A percentile compares a stretch with the other conserved stretches of the same genome.
Evolutionary conservation across 225 moss, liverwort and hornwort species (phyloP).

Genomic region (Antitrichia curtipendula): DNA sequence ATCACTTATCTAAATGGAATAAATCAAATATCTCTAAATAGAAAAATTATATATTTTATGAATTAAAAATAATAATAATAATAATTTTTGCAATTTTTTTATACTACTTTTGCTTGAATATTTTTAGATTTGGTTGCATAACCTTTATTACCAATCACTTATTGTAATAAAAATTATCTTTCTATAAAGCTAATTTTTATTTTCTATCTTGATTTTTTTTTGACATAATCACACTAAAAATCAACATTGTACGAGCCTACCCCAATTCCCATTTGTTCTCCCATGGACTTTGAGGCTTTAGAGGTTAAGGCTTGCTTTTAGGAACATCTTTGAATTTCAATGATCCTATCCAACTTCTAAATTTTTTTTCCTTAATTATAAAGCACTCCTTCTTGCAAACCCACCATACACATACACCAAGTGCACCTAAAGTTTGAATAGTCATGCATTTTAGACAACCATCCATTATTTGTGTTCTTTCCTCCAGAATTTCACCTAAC

Average conservation of each 20-base stretch:
- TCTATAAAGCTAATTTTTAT: accelerated
- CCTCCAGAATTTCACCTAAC: background rate
- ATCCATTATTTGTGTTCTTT: background rate
- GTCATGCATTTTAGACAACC: background rate
- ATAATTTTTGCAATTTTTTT: background rate
- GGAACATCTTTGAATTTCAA: background rate
- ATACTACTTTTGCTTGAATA: background rate
- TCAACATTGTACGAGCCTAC: accelerated
- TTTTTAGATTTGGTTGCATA: background rate
- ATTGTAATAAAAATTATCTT: background rate
- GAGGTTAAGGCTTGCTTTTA: accelerated
- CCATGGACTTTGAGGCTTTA: accelerated
- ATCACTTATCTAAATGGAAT: background rate
- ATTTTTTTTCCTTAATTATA: background rate
- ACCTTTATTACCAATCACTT: accelerated
- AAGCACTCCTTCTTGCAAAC: accelerated
- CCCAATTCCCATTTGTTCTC: accelerated
- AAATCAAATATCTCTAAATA: too few relatives aligned
- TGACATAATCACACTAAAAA: accelerated
- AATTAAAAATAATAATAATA: too few relatives aligned
- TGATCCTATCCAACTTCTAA: background rate
- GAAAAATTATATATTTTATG: background rate
- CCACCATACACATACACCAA: background rate
- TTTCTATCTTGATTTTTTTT: background rate
- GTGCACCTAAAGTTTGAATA: background rate